Base-by-base conservation (phyloP, 306 rosid species). In the Prunus fruticosa region DNA sequence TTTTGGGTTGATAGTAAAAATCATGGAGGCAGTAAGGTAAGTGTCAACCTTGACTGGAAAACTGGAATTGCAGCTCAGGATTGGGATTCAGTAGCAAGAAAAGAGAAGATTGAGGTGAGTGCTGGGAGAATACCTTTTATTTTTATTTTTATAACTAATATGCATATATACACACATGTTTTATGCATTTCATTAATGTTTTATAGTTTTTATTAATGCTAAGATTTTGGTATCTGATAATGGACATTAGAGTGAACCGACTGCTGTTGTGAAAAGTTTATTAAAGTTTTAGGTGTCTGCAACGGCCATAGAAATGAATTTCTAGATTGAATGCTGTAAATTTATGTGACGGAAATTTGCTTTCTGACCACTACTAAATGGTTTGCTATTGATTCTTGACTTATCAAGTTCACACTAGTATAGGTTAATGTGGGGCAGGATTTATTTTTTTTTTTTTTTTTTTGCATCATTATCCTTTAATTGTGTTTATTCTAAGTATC, bases 11-110 rank as follows among this genome's bases (percentile, higher is more conserved):
- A 89, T 81, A 78, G 86, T 30, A 84, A 69, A 11, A 71, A 74
- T 41, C 79, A 66, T 20, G 87, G 52, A 32, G 71, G 64, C 3
- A 57, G 65, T 56, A 81, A 83, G 3, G 82, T 90, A 45, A 92
- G 87, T 78, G 82, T 95, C 63, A 89, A 89, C 84, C 86, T 95
- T 80, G 99, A 95, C 74, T 92, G 99, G 99, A 95, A 79, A 91
- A 92, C 89, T 16, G 99, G 99, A 64, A 82, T 95, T 82, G 97
- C 96, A 20, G 96, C 99, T 30, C 93, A 89, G 86, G 99, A 95
- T 82, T 95, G 99, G 99, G 99, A 92, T 62, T 81, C 99, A 13
- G 97, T 95, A 65, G 99, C 99, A 43, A 95, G 81, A 82, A 92
- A 90, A 75, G 99, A 95, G 84, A 95, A 92, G 90, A 85, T 95